phyloP scores from a whole-genome alignment of 2,329 filamentous ascomycete genomes.

The Fusarium neocosmosporiellum region DNA sequence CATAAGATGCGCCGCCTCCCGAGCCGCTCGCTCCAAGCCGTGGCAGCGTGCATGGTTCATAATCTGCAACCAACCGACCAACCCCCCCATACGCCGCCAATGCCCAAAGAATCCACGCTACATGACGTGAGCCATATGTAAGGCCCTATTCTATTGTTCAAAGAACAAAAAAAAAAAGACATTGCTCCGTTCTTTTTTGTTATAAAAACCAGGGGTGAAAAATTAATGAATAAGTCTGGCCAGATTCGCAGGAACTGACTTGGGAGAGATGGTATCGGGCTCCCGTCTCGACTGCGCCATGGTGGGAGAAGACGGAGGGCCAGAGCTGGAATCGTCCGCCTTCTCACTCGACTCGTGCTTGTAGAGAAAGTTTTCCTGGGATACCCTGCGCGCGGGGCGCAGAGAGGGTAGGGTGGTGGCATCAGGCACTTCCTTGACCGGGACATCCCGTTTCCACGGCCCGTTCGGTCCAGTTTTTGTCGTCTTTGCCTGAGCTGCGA shows the following conservation, averaged over 20 bases:
- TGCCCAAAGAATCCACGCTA: constrained; percentile 24
- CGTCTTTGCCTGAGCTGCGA: constrained; percentile 21
- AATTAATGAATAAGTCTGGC: constrained; percentile 50
- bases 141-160: constrained; percentile 3
- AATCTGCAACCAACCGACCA: constrained; percentile 21
- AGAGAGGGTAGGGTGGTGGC: constrained; percentile 35
- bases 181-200: neutral
- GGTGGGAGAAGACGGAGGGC: constrained; percentile 35
- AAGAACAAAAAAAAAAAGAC: neutral
- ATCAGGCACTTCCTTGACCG: constrained; percentile 5
- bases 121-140: constrained; percentile 13
- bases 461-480: constrained; percentile 28
- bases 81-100: constrained; percentile 25
- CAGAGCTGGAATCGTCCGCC: constrained; percentile 8
- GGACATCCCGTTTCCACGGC: constrained; percentile 6
- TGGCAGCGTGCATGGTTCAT: constrained; percentile 9
- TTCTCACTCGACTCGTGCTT: constrained; percentile 25
- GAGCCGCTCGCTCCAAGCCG: constrained; percentile 4
- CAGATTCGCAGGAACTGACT: constrained; percentile 55
- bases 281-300: constrained; percentile 27
- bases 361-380: constrained; percentile 30
- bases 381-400: constrained; percentile 35
- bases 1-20: constrained; percentile 18
- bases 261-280: constrained; percentile 57
- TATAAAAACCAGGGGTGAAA: neutral